These are phyloP conservation scores for Xylariaceae sp. DNA, from an alignment of 2,329 filamentous ascomycete species.

Conservation along the genomic window DNA sequence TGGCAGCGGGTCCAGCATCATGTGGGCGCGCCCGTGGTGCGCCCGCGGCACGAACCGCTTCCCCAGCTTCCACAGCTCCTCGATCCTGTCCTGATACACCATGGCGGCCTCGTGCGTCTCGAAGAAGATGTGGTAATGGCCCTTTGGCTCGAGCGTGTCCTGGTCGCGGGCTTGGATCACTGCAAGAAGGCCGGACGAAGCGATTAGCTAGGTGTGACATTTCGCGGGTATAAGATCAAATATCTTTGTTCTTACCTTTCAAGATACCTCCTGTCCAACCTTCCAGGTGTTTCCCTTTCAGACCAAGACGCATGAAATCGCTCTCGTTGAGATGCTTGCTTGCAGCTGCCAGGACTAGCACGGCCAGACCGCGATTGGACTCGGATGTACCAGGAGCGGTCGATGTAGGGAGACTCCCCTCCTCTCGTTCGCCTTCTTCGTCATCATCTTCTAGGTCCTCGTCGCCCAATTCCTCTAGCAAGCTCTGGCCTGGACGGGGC, in stretches of 20 bases:
- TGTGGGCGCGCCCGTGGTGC: constrained; percentile 14
- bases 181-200: constrained; percentile 15
- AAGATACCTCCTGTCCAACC: constrained; percentile 61
- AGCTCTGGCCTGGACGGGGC: not conserved
- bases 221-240: not conserved
- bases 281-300: constrained; percentile 58
- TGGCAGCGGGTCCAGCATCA: constrained; percentile 14
- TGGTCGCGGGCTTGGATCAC: constrained; percentile 62
- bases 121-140: constrained; percentile 67
- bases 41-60: constrained; percentile 35
- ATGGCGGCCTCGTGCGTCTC: constrained; percentile 51
- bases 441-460: not conserved
- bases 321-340: constrained; percentile 55
- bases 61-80: constrained; percentile 44
- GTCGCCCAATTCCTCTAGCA: constrained; percentile 7
- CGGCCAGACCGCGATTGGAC: constrained; percentile 24
- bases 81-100: constrained; percentile 53
- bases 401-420: too few relatives aligned
- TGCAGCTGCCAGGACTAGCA: constrained; percentile 54
- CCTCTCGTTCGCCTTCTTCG: not conserved
- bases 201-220: not conserved
- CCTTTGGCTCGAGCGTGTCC: constrained; percentile 55
- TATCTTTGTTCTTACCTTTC: constrained; percentile 38
- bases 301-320: constrained; percentile 66
- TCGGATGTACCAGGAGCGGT: too few relatives aligned